These are phyloP conservation scores for Malassezia psittaci DNA, from an alignment of 1,284 basidiomycete species.

Conservation along the genomic window DNA sequence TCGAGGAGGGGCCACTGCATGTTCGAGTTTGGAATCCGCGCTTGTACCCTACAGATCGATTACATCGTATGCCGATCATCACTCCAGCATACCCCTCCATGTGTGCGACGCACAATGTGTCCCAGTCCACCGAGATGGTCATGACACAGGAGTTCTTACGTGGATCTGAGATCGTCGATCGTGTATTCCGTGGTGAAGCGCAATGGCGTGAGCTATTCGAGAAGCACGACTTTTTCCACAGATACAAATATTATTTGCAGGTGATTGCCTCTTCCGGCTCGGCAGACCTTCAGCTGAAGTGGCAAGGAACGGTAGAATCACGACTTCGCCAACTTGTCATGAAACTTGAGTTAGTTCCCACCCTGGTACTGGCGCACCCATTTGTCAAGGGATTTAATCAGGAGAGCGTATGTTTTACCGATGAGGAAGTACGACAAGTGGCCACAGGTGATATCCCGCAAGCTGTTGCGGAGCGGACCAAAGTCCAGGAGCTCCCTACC, in stretches of 20 bases:
- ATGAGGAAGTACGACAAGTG: constrained; percentile 54
- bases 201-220: constrained; percentile 70
- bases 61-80: constrained; percentile 99
- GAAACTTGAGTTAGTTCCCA: constrained; percentile 91
- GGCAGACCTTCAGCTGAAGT: constrained; percentile 80
- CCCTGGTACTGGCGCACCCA: constrained; percentile 82
- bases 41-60: constrained; percentile 80
- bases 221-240: constrained; percentile 92
- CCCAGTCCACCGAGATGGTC: constrained; percentile 85
- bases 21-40: constrained; percentile 97
- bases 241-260: constrained; percentile 97
- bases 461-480: constrained; percentile 38
- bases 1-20: constrained; percentile 84
- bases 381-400: constrained; percentile 89
- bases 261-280: constrained; percentile 76
- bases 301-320: constrained; percentile 96
- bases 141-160: constrained; percentile 93
- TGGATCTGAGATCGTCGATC: constrained; percentile 85
- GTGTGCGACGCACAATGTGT: constrained; percentile 98
- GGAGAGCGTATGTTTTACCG: constrained; percentile 68
- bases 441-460: constrained; percentile 39
- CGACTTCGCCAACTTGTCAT: constrained; percentile 88
- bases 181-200: constrained; percentile 72
- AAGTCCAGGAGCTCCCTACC: constrained; percentile 31
- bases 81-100: constrained; percentile 99